Evolutionary conservation across 2,329 filamentous ascomycete genomes (phyloP).

Genomic region (Massarina eburnea): DNA sequence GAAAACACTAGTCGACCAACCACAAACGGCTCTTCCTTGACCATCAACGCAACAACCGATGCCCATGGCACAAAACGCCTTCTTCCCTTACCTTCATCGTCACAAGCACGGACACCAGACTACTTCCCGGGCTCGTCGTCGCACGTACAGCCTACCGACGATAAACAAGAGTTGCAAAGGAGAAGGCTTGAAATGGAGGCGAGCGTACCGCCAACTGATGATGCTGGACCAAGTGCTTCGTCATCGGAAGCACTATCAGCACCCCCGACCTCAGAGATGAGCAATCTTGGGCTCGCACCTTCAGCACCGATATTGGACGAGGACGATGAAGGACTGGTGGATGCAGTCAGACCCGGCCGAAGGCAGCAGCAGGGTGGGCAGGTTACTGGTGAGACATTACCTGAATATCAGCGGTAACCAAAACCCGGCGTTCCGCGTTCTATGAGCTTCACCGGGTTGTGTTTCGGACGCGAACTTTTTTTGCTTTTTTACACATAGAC

Average conservation of each 20-base stretch:
- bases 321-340: conserved; percentile 36
- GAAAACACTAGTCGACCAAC: conserved; percentile 15
- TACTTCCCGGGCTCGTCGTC: conserved; percentile 35
- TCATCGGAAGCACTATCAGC: conserved; percentile 20
- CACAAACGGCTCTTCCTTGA: conserved; percentile 25
- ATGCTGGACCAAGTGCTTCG: conserved; percentile 23
- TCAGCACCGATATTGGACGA: conserved; percentile 38
- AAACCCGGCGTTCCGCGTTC: background rate
- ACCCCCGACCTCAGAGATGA: conserved; percentile 15
- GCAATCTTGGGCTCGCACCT: conserved; percentile 18
- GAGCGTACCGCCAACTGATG: conserved; percentile 43
- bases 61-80: conserved; percentile 20
- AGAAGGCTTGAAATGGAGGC: conserved; percentile 44
- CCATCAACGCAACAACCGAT: conserved; percentile 18
- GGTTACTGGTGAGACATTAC: conserved; percentile 29
- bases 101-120: conserved; percentile 18
- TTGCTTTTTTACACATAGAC: background rate
- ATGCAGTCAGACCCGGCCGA: conserved; percentile 23
- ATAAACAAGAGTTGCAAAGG: conserved; percentile 75
- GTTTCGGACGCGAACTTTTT: background rate
- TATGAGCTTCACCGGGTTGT: background rate
- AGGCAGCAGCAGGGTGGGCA: conserved; percentile 9
- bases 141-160: conserved; percentile 56
- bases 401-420: conserved; percentile 29
- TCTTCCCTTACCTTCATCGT: conserved; percentile 24